Evolutionary conservation across 176 grass and related monocot genomes (phyloP).

Genomic region (Oryza officinalis): DNA sequence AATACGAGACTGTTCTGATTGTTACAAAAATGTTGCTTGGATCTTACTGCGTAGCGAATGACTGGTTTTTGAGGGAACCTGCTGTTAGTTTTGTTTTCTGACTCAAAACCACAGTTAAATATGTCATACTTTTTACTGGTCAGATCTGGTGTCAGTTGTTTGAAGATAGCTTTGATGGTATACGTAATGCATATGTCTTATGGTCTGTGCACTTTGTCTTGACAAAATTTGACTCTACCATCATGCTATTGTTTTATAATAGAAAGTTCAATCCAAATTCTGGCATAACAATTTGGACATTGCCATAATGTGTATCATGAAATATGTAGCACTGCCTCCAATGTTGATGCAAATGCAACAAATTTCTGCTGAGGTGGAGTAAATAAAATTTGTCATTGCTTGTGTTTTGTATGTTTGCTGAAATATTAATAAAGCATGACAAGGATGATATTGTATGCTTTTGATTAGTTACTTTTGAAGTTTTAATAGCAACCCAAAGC

Average conservation of each 20-base stretch:
- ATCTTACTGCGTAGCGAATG: neutral
- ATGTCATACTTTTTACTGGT: neutral
- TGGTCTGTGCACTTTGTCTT: neutral
- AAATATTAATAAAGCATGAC: neutral
- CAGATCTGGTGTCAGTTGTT: neutral
- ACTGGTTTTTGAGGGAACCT: neutral
- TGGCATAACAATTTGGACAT: neutral
- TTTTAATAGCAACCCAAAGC: neutral
- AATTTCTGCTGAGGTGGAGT: neutral
- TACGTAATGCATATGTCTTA: neutral
- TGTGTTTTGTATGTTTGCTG: neutral
- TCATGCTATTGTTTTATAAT: neutral
- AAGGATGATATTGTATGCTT: neutral
- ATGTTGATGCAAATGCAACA: neutral
- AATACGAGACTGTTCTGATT: neutral
- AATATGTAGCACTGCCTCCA: neutral
- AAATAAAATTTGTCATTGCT: neutral
- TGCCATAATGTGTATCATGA: neutral
- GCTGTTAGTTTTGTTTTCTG: neutral
- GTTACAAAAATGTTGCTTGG: neutral
- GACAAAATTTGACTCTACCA: slow-evolving; percentile 2
- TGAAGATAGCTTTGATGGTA: neutral
- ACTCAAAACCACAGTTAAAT: neutral
- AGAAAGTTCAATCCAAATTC: neutral
- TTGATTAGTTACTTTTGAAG: neutral